Percentiles rank a stretch among this genome's conserved stretches.
phyloP scores from a whole-genome alignment of 108 stramenopile species.

The Epithemia pelagica region DNA sequence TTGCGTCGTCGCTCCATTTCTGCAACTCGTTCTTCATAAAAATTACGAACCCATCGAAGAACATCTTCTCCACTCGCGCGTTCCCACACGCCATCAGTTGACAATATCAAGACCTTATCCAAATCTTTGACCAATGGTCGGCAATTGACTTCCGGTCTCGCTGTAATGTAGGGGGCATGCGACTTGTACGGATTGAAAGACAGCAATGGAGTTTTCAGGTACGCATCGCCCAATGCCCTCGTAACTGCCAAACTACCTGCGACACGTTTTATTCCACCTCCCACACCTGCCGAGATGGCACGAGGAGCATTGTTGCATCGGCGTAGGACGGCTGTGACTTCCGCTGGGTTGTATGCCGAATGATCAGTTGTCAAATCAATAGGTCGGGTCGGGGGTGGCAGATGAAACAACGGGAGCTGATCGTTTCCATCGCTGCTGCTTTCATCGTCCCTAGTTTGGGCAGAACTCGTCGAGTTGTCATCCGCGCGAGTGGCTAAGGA shows the following conservation, averaged over 20 bases:
- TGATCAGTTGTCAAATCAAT: constrained; percentile 85
- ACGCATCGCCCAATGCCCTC: constrained; percentile 78
- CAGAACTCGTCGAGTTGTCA: constrained; percentile 32
- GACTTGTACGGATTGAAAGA: constrained; percentile 79
- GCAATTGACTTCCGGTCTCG: constrained; percentile 79
- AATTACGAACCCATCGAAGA: constrained; percentile 63
- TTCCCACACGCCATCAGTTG: constrained; percentile 87
- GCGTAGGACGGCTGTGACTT: constrained; percentile 67
- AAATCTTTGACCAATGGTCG: constrained; percentile 52
- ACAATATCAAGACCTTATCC: constrained; percentile 73
- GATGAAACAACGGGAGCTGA: constrained; percentile 28
- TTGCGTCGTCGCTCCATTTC: constrained; percentile 37
- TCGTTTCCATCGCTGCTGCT: constrained; percentile 10
- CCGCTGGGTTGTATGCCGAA: constrained; percentile 77
- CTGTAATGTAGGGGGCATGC: constrained; percentile 81
- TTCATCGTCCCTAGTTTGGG: constrained; percentile 30
- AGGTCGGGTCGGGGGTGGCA: constrained; percentile 56
- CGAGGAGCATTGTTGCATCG: constrained; percentile 80
- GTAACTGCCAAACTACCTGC: constrained; percentile 82
- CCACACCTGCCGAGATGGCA: constrained; percentile 63
- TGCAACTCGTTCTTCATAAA: constrained; percentile 59
- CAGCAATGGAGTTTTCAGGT: constrained; percentile 72
- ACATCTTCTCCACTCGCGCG: constrained; percentile 66
- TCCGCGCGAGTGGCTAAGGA: background rate
- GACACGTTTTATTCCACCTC: constrained; percentile 82